Evolutionary conservation across 2,329 filamentous ascomycete species (phyloP), one percentile per base, ranked within the genome.

Genomic region (Helminthosporium solani): DNA sequence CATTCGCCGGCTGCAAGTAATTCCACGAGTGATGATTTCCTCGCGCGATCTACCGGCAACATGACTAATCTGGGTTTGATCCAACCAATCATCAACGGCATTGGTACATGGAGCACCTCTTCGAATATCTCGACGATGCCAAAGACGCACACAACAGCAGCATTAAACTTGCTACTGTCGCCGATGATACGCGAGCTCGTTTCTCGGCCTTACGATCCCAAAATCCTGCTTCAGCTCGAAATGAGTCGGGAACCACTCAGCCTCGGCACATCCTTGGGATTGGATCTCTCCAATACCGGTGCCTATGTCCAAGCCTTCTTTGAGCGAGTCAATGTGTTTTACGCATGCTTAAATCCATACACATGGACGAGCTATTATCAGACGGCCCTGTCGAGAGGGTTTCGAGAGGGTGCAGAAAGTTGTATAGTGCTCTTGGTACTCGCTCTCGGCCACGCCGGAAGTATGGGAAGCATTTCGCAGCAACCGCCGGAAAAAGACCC

Each of bases 111-210:
- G 86, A 81, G 77, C 44, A 77, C 63, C 63, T 77, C 59, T 61
- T 76, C 51, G 58, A 91, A 89, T 67, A 90, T 92, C 54, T 90
- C 87, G 2, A 89, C 86, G 20, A 92, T 92, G 87, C 88, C 88
- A 18, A 91, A 90, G 69, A 78, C 86, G 14, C 88, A 92, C 68
- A 91, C 87, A 0, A 92, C 88, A 48, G 87, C 88, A 5, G 87
- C 87, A 1, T 73, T 90, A 56, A 85, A 92, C 66, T 74, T 92
- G 16, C 75, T 92, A 5, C 87, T 90, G 60, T 91, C 88, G 82
- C 88, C 88, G 11, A 75, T 90, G 54, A 91, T 92, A 55, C 80
- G 86, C 20, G 85, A 90, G 61, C 75, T 94, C 18, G 86, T 92
- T 7, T 86, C 86, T 21, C 79, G 84, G 27, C 86, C 85, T 2